Conservation (phyloP, 2,329 filamentous ascomycete genomes). For the Didymosphaeria variabile region DNA sequence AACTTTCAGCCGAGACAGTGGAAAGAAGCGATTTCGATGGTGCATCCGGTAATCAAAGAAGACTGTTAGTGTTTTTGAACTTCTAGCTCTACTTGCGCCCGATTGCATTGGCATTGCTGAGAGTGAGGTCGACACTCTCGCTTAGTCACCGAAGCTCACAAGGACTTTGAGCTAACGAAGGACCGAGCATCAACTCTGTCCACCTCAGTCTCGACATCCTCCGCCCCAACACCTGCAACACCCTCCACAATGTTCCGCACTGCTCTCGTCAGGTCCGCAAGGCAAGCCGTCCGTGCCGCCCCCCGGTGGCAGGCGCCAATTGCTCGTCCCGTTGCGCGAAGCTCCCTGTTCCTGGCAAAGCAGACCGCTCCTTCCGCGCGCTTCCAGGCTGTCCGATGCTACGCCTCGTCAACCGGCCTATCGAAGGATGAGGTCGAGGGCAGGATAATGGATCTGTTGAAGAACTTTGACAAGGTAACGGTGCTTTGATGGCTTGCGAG, state of each 20-base stretch:
- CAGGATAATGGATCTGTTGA: constrained; percentile 89
- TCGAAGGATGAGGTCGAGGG: constrained; percentile 87
- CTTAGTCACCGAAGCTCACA: constrained; percentile 10
- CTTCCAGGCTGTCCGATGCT: constrained; percentile 79
- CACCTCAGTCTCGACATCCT: constrained; percentile 34
- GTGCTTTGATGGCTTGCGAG: constrained; percentile 27
- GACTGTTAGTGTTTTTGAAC: no score
- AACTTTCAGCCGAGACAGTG: constrained; percentile 17
- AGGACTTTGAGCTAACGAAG: constrained; percentile 12
- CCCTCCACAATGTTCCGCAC: constrained; percentile 83
- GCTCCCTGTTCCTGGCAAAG: constrained; percentile 69
- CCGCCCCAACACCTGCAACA: constrained; percentile 29
- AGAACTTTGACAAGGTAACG: constrained; percentile 95
- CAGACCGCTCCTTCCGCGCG: constrained; percentile 69
- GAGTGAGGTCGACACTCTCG: constrained; percentile 8
- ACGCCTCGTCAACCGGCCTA: constrained; percentile 83
- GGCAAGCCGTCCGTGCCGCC: constrained; percentile 57
- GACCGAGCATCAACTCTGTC: constrained; percentile 35
- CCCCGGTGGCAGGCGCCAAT: constrained; percentile 57
- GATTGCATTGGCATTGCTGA: neutral
- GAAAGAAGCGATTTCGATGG: neutral
- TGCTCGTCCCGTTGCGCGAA: constrained; percentile 68
- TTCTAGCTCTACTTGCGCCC: neutral
- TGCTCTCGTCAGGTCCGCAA: constrained; percentile 80
- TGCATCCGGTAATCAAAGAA: neutral